These are phyloP conservation scores for Spizellomyces punctatus DNA, from an alignment of 192 early-diverging fungal genomes.

Conservation along the genomic window DNA sequence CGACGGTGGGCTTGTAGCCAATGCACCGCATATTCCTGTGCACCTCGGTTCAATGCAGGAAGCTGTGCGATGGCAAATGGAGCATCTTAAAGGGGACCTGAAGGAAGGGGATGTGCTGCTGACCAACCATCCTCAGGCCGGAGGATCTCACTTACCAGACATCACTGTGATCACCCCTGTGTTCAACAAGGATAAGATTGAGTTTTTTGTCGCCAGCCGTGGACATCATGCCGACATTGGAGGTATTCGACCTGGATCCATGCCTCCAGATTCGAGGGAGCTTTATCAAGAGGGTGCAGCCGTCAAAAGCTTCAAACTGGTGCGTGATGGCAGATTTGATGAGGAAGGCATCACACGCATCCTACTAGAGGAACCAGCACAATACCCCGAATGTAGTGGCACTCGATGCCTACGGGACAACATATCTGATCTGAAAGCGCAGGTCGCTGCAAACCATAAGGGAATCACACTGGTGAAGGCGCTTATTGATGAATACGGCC, in stretches of 20 bases:
- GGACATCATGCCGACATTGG: slow-evolving; percentile 96
- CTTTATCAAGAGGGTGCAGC: slow-evolving; percentile 95
- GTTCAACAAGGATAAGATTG: slow-evolving; percentile 73
- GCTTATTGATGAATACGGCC: slow-evolving; percentile 82
- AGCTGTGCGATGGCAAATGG: slow-evolving; percentile 90
- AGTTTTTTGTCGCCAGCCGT: slow-evolving; percentile 94
- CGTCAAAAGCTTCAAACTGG: slow-evolving; percentile 85
- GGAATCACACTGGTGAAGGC: slow-evolving; percentile 82
- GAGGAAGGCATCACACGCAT: slow-evolving; percentile 74
- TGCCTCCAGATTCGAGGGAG: slow-evolving; percentile 93
- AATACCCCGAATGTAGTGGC: slow-evolving; percentile 83
- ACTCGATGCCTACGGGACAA: slow-evolving; percentile 89
- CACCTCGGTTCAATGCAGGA: slow-evolving; percentile 94
- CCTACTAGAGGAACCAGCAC: slow-evolving; percentile 79
- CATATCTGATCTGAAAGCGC: slow-evolving; percentile 93
- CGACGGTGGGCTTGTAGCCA: slow-evolving; percentile 61
- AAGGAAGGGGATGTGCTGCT: slow-evolving; percentile 92
- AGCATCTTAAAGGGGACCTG: slow-evolving; percentile 65
- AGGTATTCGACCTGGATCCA: slow-evolving; percentile 52
- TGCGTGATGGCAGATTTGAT: slow-evolving; percentile 81
- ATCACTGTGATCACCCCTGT: slow-evolving; percentile 98
- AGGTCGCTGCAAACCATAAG: slow-evolving; percentile 94
- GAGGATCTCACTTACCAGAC: slow-evolving; percentile 67
- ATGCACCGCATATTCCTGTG: slow-evolving; percentile 87
- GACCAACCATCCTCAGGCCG: slow-evolving; percentile 94